Evolutionary conservation across 345 rosid species (phyloP), one percentile per base, ranked within the genome.

Genomic region (Corymbia maculata): DNA sequence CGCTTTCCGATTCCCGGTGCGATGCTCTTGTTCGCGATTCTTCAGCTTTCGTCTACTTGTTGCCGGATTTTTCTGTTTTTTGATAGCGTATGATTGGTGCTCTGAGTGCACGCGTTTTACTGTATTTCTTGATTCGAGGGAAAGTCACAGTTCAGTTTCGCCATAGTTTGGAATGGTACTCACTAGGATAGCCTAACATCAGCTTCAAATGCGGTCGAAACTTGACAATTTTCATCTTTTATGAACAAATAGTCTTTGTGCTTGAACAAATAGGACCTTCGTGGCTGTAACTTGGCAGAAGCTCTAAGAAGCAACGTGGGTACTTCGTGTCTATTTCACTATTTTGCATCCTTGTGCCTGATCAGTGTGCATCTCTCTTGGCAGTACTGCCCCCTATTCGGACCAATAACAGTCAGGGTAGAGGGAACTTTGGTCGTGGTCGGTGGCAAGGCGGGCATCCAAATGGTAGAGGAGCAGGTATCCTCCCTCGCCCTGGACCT

Each of bases 401-500:
- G 87, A 93, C 89, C 87, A 91, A 87, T 79, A 93, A 92, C 64
- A 93, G 92, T 91, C 96, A 91, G 13, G 94, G 95, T 55, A 93
- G 98, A 92, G 97, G 96, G 85, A 92, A 88, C 59, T 93, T 90
- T 90, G 98, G 98, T 55, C 98, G 97, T 86, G 98, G 97, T 61
- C 97, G 98, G 49, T 95, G 99, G 99, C 93, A 91, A 80, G 89
- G 92, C 49, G 89, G 89, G 57, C 87, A 88, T 70, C 87, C 87
- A 64, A 95, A 93, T 87, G 95, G 91, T 92, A 95, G 99, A 92
- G 99, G 98, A 88, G 95, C 85, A 8, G 99, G 99, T 88, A 92
- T 96, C 86, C 99, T 98, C 90, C 98, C 98, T 66, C 95, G 98
- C 50, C 99, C 98, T 51, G 97, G 97, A 75, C 93, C 94, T 93